phyloP scores from a whole-genome alignment of 129 eudicot species.

The Logfia minima region DNA sequence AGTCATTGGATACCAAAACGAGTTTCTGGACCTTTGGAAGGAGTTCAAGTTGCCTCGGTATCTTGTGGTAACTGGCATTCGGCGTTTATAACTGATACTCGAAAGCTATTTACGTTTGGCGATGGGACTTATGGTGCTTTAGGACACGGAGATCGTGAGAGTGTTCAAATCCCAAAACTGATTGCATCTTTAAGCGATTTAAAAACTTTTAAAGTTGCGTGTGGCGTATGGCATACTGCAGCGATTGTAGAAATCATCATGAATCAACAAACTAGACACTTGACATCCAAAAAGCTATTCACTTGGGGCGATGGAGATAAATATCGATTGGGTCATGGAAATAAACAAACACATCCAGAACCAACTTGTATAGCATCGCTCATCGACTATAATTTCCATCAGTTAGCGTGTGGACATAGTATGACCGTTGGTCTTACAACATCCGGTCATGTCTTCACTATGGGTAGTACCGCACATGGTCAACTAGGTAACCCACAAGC shows the following conservation, averaged over 20 bases:
- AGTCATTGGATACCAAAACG: conserved; percentile 96
- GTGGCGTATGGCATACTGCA: conserved; percentile 96
- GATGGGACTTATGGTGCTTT: conserved; percentile 81
- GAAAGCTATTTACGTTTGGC: conserved; percentile 75
- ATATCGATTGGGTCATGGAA: conserved; percentile 78
- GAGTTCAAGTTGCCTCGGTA: conserved; percentile 64
- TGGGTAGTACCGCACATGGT: conserved; percentile 70
- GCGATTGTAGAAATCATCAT: conserved; percentile 69
- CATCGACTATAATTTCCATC: conserved; percentile 75
- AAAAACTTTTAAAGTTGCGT: conserved; percentile 67
- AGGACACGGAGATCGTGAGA: conserved; percentile 79
- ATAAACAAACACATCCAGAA: conserved; percentile 48
- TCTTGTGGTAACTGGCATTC: conserved; percentile 93
- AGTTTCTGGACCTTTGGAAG: conserved; percentile 76
- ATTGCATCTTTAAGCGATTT: conserved; percentile 55
- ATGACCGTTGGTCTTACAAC: conserved; percentile 81
- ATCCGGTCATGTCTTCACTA: conserved; percentile 85
- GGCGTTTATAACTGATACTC: conserved; percentile 56
- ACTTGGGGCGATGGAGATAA: conserved; percentile 98
- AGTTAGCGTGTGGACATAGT: conserved; percentile 74
- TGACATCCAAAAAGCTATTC: conserved; percentile 59
- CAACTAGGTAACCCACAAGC: conserved; percentile 78
- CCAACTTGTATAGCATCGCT: conserved; percentile 77
- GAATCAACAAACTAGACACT: conserved; percentile 41
- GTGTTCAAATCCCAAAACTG: conserved; percentile 61